A percentile compares a stretch with the other conserved stretches of the same genome.
phyloP scores from a whole-genome alignment of 2,329 filamentous ascomycete species.

The Monilinia fructigena region DNA sequence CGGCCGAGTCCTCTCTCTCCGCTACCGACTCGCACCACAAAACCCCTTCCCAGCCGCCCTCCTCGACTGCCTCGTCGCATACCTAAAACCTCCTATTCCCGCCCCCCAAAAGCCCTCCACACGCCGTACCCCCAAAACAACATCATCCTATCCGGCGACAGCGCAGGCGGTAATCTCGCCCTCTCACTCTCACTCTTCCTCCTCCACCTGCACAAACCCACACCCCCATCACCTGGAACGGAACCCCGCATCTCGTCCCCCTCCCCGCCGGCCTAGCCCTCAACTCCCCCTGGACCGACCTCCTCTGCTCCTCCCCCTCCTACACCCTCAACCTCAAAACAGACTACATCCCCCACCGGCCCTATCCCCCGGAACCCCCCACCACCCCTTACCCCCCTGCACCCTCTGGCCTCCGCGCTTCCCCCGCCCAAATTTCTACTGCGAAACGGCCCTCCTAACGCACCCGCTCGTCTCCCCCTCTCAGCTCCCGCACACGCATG shows the following conservation, averaged over 20 bases:
- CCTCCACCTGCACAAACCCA: slow-evolving; percentile 55
- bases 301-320: slow-evolving; percentile 61
- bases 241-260: slow-evolving; percentile 50
- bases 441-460: slow-evolving; percentile 51
- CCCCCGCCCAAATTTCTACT: slow-evolving; percentile 54
- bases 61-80: slow-evolving; percentile 69
- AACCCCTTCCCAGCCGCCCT: slow-evolving; percentile 72
- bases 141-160: slow-evolving; percentile 70
- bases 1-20: slow-evolving; percentile 62
- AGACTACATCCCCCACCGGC: slow-evolving; percentile 63
- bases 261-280: slow-evolving; percentile 65
- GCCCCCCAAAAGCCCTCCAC: slow-evolving; percentile 47
- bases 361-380: slow-evolving; percentile 23
- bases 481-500: slow-evolving; percentile 52
- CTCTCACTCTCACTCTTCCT: slow-evolving; percentile 67
- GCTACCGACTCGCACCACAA: slow-evolving; percentile 74
- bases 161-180: slow-evolving; percentile 70
- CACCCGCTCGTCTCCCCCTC: slow-evolving; percentile 69
- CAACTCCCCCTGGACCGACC: slow-evolving; percentile 70
- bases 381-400: slow-evolving; percentile 47
- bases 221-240: slow-evolving; percentile 66
- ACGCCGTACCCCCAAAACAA: slow-evolving; percentile 60
- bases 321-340: slow-evolving; percentile 52
- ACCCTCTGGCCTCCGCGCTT: slow-evolving; percentile 56
- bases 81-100: slow-evolving; percentile 63